Conservation (phyloP, 108 stramenopile species). For the Skeletonema potamos region DNA sequence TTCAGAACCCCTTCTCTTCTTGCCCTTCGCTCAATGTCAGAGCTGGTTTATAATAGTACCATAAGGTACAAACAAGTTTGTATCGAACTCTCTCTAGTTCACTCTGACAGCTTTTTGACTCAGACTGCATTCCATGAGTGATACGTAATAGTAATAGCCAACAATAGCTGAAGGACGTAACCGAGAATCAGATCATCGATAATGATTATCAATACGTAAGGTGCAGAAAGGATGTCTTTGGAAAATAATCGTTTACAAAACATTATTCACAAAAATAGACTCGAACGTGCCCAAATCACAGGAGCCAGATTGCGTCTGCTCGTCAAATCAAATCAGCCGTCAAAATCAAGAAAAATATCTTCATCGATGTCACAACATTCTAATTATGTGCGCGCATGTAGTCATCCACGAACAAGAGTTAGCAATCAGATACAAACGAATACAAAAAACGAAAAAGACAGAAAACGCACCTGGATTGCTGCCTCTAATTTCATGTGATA, state of each 20-base stretch:
- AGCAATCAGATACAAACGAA: background rate
- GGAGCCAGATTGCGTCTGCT: background rate
- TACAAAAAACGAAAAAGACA: background rate
- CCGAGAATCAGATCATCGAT: too few relatives aligned
- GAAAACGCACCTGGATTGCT: conserved; percentile 13
- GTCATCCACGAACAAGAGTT: background rate
- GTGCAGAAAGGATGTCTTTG: too few relatives aligned
- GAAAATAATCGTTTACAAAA: background rate
- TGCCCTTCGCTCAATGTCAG: too few relatives aligned
- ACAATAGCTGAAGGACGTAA: too few relatives aligned
- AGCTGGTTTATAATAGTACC: too few relatives aligned
- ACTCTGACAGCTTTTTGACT: too few relatives aligned
- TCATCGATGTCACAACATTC: background rate
- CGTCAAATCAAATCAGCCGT: background rate
- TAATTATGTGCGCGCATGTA: background rate
- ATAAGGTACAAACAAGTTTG: too few relatives aligned
- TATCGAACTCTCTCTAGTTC: too few relatives aligned
- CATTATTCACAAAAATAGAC: background rate
- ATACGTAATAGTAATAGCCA: too few relatives aligned
- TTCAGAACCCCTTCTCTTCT: too few relatives aligned
- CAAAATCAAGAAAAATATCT: background rate
- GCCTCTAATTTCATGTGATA: conserved; percentile 74
- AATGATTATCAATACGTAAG: too few relatives aligned
- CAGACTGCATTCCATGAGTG: too few relatives aligned
- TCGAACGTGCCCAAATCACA: background rate